Evolutionary conservation across 176 grass and related monocot genomes (phyloP), one percentile per base, ranked within the genome.

Genomic region (Zizania latifolia): DNA sequence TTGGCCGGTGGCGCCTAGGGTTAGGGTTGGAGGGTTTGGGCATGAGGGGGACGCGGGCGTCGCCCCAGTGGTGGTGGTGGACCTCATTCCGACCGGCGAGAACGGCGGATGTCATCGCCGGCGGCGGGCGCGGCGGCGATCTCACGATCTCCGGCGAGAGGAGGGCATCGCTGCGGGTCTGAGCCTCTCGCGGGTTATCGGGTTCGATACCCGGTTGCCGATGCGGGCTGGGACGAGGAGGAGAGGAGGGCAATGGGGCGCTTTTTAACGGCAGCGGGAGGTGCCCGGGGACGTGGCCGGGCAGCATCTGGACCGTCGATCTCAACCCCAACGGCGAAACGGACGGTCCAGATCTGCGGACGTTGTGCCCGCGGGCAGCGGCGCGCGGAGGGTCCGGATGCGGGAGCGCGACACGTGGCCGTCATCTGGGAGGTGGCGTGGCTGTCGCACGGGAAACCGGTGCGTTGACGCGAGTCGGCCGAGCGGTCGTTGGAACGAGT

Each of bases 81-180:
- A 91, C 86, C 84, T 97, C 90, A 85, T 89, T 88, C 70, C 66
- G 84, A 67, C 89, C 83, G 65, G 90, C 78, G 58, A 97, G 78
- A 58, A 97, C 72, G 32, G 88, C 90, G 23, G 94, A 97, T 59
- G 94, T 80, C 94, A 97, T 97, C 62, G 63, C 72, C 88, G 78
- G 34, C 75, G 24, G 17, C 35, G 4, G 3, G 0, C 1, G 35
- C 40, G 54, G 41, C 17, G 56, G 36, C 66, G 63, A 76, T 63
- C 72, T 86, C 35, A 81, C 78, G 43, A 55, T 57, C 67, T 64
- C 64, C 71, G 55, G 29, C 28, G 29, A 29, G 35, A 4, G 34
- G 12, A 6, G 34, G 45, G 4, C 78, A 87, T 81, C 65, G 21
- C 22, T 23, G 56, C 13, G 33, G 79, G 70, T 19, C 14, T 55